Conservation (phyloP, 2,329 filamentous ascomycete genomes). For the Trichoderma arundinaceum region DNA sequence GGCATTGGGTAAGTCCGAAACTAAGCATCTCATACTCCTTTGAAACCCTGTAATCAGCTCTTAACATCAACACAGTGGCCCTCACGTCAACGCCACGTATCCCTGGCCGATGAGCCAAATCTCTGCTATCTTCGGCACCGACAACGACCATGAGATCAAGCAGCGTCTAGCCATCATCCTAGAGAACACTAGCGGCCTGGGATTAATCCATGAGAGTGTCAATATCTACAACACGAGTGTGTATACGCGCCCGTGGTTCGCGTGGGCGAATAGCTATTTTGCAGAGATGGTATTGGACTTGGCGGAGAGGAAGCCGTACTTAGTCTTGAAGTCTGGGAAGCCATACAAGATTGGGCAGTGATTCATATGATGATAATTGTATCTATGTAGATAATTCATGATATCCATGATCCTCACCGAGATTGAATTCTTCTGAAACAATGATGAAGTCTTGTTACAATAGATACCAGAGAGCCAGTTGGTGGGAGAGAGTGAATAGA, state of each 20-base stretch:
- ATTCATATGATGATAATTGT: not conserved
- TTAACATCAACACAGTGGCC: conserved; percentile 52
- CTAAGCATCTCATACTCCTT: not conserved
- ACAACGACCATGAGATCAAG: conserved; percentile 45
- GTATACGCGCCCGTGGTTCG: conserved; percentile 55
- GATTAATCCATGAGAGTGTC: conserved; percentile 57
- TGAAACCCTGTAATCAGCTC: not conserved
- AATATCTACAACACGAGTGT: conserved; percentile 48
- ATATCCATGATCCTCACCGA: not conserved
- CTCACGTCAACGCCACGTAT: conserved; percentile 65
- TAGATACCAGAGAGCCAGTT: no score
- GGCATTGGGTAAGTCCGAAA: conserved; percentile 39
- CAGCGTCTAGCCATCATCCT: conserved; percentile 48
- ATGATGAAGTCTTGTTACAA: no score
- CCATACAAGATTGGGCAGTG: conserved; percentile 32
- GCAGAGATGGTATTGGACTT: conserved; percentile 67
- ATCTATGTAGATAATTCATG: not conserved
- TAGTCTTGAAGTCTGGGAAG: conserved; percentile 56
- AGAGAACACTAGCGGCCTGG: conserved; percentile 49
- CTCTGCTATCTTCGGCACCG: conserved; percentile 57
- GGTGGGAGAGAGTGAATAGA: no score
- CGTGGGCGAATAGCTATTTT: conserved; percentile 52
- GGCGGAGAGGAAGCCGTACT: conserved; percentile 78
- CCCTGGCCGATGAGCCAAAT: conserved; percentile 64
- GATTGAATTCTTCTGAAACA: not conserved